Evolutionary conservation across 305 asterid species (phyloP), one percentile per base, ranked within the genome.

Genomic region (Fraxinus floribunda): DNA sequence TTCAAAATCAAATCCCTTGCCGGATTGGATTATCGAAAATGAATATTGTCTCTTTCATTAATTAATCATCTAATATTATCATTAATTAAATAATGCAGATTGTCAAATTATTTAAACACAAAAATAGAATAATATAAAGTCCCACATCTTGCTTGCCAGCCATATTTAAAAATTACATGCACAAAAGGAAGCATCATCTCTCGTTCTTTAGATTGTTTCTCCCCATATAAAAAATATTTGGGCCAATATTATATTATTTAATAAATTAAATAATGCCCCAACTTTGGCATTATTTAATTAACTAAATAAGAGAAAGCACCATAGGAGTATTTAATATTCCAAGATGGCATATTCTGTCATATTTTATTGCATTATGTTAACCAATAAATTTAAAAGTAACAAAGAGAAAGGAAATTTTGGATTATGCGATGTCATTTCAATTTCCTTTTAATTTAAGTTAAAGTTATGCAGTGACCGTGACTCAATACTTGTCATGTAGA

Each of bases 121-220:
- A 26, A 77, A 1, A 55, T 78, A 41, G 76, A 82, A 85, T 80
- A 82, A 71, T 79, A 41, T 34, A 70, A 86, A 73, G 77, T 78
- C 83, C 60, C 77, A 57, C 87, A 79, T 78, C 87, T 81, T 91
- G 93, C 84, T 85, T 86, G 92, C 91, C 91, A 91, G 91, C 93
- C 88, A 84, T 85, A 83, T 85, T 73, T 66, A 83, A 87, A 68
- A 78, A 80, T 78, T 84, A 83, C 88, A 86, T 87, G 89, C 89
- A 89, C 80, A 81, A 84, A 86, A 84, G 86, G 82, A 83, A 34
- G 90, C 88, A 85, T 88, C 89, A 66, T 78, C 84, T 84, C 83
- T 74, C 60, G 76, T 82, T 85, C 82, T 84, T 80, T 83, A 80
- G 85, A 88, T 87, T 86, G 85, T 80, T 87, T 78, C 79, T 30